Conservation (phyloP, 2,329 filamentous ascomycete genomes). For the Aspergillus novoparasiticus region DNA sequence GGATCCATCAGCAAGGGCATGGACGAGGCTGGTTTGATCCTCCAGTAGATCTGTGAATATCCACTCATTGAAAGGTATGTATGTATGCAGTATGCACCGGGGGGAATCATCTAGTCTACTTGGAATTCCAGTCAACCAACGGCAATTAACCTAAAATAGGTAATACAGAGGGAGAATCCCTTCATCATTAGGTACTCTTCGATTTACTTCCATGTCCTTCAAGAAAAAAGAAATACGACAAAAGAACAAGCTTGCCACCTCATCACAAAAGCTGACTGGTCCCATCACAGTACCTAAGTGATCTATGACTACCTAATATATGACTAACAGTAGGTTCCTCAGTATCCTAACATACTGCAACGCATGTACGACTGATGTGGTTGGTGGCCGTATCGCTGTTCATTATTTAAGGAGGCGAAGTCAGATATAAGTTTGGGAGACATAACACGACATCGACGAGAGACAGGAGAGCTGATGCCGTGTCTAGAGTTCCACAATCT, state of each 20-base stretch:
- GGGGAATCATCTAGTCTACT: not conserved
- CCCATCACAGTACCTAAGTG: not conserved
- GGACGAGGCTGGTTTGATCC: conserved; percentile 1
- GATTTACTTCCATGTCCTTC: not conserved
- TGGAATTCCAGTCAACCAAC: not conserved
- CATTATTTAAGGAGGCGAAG: conserved; percentile 26
- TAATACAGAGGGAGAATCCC: not conserved
- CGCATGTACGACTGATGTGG: conserved; percentile 16
- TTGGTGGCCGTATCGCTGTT: conserved; percentile 17
- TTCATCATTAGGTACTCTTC: not conserved
- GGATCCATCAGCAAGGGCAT: conserved; percentile 5
- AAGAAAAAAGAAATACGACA: not conserved
- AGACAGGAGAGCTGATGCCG: conserved; percentile 6
- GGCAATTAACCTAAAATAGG: not conserved
- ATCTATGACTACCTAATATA: conserved; percentile 3
- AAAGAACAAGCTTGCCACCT: not conserved
- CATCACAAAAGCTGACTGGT: not conserved
- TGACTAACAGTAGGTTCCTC: not conserved
- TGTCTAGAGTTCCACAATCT: conserved; percentile 18
- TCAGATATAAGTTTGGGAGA: conserved; percentile 4
- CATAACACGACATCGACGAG: not conserved
- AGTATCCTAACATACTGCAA: not conserved
- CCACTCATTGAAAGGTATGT: not conserved
- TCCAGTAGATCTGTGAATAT: not conserved
- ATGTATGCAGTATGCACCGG: not conserved